Base-by-base conservation (phyloP, 2,329 filamentous ascomycete species). In the Dryadomyces sulphureus region DNA sequence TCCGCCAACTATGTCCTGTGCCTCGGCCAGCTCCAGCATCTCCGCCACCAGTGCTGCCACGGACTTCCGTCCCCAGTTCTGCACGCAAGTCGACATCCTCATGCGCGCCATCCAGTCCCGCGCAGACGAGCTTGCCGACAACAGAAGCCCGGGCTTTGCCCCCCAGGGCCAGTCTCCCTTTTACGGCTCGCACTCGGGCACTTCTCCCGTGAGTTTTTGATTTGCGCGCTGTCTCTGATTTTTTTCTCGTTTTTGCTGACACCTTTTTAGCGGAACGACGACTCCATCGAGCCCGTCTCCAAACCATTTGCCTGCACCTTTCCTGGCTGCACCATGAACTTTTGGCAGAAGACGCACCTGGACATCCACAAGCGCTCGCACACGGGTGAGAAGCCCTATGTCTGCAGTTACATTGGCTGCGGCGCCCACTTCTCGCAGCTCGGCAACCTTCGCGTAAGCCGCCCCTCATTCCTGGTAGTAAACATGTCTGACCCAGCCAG, bases 261-360 rank as follows among this genome's bases (percentile, higher is more conserved):
- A 40, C 17, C 17, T 32, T 11, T 20, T 14, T 25, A 12, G 19
- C 25, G 45, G 39, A 30, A 38, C 8, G 46, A 25, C 16, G 46
- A 46, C 24, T 39, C 42, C 6, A 41, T 42, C 19, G 45, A 52
- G 39, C 50, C 50, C 2, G 32, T 43, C 5, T 39, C 49, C 25
- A 53, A 54, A 38, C 52, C 52, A 30, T 53, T 44, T 35, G 65
- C 74, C 17, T 98, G 92, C 63, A 73, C 72, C 19, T 71, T 87
- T 35, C 73, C 78, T 7, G 76, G 76, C 36, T 96, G 90, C 62
- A 69, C 72, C 54, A 93, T 92, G 67, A 78, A 74, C 50, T 96
- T 95, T 62, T 78, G 77, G 49, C 90, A 96, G 59, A 94, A 90
- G 65, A 94, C 89, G 1, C 90, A 96, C 56, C 72, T 95, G 11